phyloP scores from a whole-genome alignment of 495 filamentous ascomycete genomes.

The Penicillium angulare region DNA sequence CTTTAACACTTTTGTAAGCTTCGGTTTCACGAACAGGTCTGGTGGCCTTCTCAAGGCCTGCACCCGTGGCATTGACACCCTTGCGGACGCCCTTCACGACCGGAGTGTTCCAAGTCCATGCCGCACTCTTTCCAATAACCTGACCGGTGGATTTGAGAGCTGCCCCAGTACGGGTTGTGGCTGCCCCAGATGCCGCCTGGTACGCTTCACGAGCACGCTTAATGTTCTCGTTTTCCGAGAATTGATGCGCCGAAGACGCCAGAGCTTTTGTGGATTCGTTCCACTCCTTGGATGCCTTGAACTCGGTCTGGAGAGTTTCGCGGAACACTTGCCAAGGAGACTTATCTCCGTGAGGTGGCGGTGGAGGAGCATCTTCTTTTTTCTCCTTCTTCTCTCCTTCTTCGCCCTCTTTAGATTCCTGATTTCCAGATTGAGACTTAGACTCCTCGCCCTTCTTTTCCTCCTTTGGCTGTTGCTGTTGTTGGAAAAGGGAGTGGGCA shows the following conservation, averaged over 20 bases:
- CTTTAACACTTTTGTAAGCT: slow-evolving; percentile 89
- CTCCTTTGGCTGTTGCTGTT: slow-evolving; percentile 38
- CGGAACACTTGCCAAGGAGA: slow-evolving; percentile 98
- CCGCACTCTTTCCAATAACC: slow-evolving; percentile 82
- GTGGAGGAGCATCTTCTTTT: slow-evolving; percentile 71
- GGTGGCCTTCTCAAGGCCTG: slow-evolving; percentile 87
- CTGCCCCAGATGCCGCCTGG: slow-evolving; percentile 73
- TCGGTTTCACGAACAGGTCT: slow-evolving; percentile 90
- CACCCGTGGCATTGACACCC: slow-evolving; percentile 79
- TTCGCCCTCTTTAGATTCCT: slow-evolving; percentile 43
- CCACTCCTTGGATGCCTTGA: slow-evolving; percentile 98
- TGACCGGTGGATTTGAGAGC: slow-evolving; percentile 82
- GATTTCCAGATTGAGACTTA: slow-evolving; percentile 39
- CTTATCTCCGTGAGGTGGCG: slow-evolving; percentile 95
- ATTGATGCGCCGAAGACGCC: slow-evolving; percentile 80
- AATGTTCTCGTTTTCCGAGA: slow-evolving; percentile 92
- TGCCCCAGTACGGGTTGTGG: slow-evolving; percentile 67
- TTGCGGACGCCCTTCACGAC: slow-evolving; percentile 90
- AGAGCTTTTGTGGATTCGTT: slow-evolving; percentile 96
- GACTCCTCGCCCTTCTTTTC: slow-evolving; percentile 45
- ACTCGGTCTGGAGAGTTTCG: slow-evolving; percentile 87
- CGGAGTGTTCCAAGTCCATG: slow-evolving; percentile 95
- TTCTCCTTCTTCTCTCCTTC: slow-evolving; percentile 43
- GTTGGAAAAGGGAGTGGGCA: slow-evolving; percentile 35
- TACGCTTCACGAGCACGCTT: slow-evolving; percentile 83